Conservation (phyloP, 2,329 filamentous ascomycete genomes). For the Neofusicoccum sp. region DNA sequence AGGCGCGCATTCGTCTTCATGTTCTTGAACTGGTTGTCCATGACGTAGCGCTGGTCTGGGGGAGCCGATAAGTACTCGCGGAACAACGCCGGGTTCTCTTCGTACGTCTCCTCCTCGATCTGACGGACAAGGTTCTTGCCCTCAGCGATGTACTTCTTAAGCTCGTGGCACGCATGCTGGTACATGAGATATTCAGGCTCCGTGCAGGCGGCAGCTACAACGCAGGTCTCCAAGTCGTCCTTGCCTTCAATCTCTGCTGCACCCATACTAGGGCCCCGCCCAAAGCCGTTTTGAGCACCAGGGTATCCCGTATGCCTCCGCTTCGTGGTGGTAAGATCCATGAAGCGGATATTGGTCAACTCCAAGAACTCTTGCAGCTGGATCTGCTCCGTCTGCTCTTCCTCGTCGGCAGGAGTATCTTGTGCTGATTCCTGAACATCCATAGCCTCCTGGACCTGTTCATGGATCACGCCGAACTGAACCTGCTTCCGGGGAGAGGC, state of each 20-base stretch:
- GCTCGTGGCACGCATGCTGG: conserved; percentile 90
- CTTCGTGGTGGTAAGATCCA: conserved; percentile 90
- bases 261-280: background rate
- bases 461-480: conserved; percentile 25
- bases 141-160: conserved; percentile 96
- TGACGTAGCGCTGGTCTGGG: conserved; percentile 78
- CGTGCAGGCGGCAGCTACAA: conserved; percentile 87
- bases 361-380: conserved; percentile 91
- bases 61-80: conserved; percentile 86
- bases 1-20: conserved; percentile 91
- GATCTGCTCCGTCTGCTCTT: conserved; percentile 59
- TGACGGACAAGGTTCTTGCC: conserved; percentile 86
- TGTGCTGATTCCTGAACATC: conserved; percentile 52
- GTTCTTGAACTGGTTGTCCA: conserved; percentile 98
- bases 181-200: conserved; percentile 93
- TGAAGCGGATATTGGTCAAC: conserved; percentile 95
- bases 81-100: conserved; percentile 90
- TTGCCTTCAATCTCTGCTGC: conserved; percentile 41
- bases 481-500: conserved; percentile 33
- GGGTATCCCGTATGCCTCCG: conserved; percentile 72
- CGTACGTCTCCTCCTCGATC: conserved; percentile 85
- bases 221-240: conserved; percentile 72
- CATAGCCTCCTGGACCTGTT: conserved; percentile 26
- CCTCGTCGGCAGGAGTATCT: conserved; percentile 30
- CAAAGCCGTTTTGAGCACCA: conserved; percentile 47